Evolutionary conservation across 352 stramenopile species (phyloP).

Genomic region (Globisporangium echinulatum): DNA sequence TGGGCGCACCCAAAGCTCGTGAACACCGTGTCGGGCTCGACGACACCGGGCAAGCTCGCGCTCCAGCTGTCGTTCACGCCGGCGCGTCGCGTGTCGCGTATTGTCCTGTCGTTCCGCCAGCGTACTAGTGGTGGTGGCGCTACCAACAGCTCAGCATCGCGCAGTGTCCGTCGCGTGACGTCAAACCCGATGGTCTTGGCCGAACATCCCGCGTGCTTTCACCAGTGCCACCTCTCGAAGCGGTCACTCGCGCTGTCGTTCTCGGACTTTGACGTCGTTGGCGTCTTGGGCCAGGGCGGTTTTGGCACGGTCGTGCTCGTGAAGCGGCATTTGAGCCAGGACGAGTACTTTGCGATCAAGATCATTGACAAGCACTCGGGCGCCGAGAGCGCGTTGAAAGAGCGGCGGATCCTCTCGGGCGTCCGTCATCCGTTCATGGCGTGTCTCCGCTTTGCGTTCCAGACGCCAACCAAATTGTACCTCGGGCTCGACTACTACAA

Average conservation of each 20-base stretch:
- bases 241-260: conserved; percentile 78
- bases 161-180: conserved; percentile 45
- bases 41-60: conserved; percentile 63
- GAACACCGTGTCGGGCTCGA: conserved; percentile 75
- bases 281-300: conserved; percentile 72
- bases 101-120: conserved; percentile 80
- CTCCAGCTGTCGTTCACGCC: conserved; percentile 82
- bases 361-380: conserved; percentile 83
- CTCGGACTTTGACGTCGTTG: conserved; percentile 80
- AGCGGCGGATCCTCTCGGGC: conserved; percentile 67
- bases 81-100: conserved; percentile 72
- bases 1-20: conserved; percentile 50
- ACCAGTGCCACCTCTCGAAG: conserved; percentile 80
- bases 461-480: conserved; percentile 80
- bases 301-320: conserved; percentile 81
- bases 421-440: conserved; percentile 77
- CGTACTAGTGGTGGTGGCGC: conserved; percentile 3
- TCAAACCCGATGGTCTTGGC: conserved; percentile 74
- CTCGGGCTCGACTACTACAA: conserved; percentile 84
- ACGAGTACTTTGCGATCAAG: conserved; percentile 85
- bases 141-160: conserved; percentile 13
- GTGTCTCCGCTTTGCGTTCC: conserved; percentile 81
- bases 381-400: conserved; percentile 67
- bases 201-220: conserved; percentile 71
- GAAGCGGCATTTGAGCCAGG: conserved; percentile 63